These are phyloP conservation scores for Allantophomopsis lycopodina DNA, from an alignment of 2,329 filamentous ascomycete species.

Conservation along the genomic window DNA sequence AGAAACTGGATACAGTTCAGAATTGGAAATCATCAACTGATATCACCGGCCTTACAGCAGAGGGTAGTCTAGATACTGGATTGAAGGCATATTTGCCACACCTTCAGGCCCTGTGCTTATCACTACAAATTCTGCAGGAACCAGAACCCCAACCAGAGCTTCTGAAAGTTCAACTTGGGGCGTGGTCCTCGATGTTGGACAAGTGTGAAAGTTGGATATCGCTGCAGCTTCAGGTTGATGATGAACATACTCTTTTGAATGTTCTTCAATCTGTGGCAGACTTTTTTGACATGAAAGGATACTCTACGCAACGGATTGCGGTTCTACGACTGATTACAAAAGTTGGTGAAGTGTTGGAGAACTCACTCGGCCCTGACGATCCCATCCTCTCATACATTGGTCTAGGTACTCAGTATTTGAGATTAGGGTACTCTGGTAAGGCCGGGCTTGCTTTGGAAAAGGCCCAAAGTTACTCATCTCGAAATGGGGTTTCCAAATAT, in stretches of 20 bases:
- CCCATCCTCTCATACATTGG: conserved; percentile 22
- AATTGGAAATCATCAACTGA: no score
- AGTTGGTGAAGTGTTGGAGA: conserved; percentile 28
- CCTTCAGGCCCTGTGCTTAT: conserved; percentile 11
- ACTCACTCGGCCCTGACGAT: conserved; percentile 23
- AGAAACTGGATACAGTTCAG: not conserved
- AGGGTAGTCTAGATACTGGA: conserved; percentile 1
- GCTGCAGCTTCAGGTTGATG: conserved; percentile 31
- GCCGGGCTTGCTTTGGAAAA: conserved; percentile 42
- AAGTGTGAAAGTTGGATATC: conserved; percentile 26
- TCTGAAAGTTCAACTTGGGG: conserved; percentile 9
- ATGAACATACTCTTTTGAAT: conserved; percentile 29
- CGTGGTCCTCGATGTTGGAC: conserved; percentile 23
- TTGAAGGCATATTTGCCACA: conserved; percentile 11
- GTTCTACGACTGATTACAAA: conserved; percentile 33
- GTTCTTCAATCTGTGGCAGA: conserved; percentile 39
- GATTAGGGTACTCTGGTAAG: conserved; percentile 45
- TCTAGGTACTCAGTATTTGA: conserved; percentile 39
- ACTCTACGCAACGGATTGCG: conserved; percentile 31
- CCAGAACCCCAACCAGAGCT: conserved; percentile 10
- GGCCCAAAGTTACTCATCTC: conserved; percentile 34
- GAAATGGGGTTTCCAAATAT: conserved; percentile 25
- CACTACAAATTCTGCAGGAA: conserved; percentile 12
- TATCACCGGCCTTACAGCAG: no score
- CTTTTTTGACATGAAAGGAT: conserved; percentile 41